A percentile compares a stretch with the other conserved stretches of the same genome.
phyloP scores from a whole-genome alignment of 805 yeast genomes.

The Barnettozyma botsteinii region DNA sequence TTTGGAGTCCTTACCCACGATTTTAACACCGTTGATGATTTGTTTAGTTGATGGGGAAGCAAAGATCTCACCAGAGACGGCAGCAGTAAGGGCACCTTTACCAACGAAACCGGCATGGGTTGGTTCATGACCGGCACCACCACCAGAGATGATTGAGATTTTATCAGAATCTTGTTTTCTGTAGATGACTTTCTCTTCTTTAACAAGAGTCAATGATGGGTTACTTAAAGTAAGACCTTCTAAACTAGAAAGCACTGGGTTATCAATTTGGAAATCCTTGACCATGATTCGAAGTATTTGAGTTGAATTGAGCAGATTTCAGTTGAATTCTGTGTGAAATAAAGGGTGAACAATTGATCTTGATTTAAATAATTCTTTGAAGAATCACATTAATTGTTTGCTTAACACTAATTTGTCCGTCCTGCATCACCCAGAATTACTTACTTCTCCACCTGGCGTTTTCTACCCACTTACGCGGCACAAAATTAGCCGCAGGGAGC shows the following conservation, averaged over 20 bases:
- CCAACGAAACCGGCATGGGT: constrained; percentile 91
- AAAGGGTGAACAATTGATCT: too few relatives aligned
- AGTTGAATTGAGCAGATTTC: too few relatives aligned
- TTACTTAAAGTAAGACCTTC: constrained; percentile 34
- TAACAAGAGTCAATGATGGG: constrained; percentile 32
- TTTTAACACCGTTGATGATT: constrained; percentile 57
- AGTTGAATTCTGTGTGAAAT: too few relatives aligned
- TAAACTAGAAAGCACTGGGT: constrained; percentile 33
- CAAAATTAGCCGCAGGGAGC: too few relatives aligned
- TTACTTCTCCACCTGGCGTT: too few relatives aligned
- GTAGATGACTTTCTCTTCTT: constrained; percentile 33
- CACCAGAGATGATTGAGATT: constrained; percentile 78
- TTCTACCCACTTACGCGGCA: too few relatives aligned
- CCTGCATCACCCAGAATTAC: too few relatives aligned
- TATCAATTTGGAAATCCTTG: constrained; percentile 35
- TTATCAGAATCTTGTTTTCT: constrained; percentile 37
- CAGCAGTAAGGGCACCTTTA: constrained; percentile 72
- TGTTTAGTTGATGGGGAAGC: constrained; percentile 95
- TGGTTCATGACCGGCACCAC: constrained; percentile 96
- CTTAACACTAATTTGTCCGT: too few relatives aligned
- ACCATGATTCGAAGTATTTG: too few relatives aligned
- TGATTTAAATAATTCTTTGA: too few relatives aligned
- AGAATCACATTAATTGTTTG: too few relatives aligned
- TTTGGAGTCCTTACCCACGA: constrained; percentile 36
- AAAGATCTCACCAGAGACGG: constrained; percentile 86